phyloP scores from a whole-genome alignment of 805 yeast genomes.

The Vanderwaltozyma tropicalis region DNA sequence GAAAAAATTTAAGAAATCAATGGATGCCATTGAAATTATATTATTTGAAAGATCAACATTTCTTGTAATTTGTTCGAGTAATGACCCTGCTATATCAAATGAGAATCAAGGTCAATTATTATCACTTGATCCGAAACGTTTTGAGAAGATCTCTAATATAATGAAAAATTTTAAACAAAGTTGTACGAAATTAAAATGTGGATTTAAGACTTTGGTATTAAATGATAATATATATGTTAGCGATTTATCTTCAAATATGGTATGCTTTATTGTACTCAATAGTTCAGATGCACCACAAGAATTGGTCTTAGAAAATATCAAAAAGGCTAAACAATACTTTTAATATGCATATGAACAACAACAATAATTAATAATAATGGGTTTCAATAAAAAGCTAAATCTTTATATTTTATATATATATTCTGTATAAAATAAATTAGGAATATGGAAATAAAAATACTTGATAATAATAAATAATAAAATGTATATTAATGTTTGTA shows the following conservation, averaged over 20 bases:
- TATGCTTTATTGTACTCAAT: slow-evolving; percentile 50
- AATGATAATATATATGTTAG: slow-evolving; percentile 47
- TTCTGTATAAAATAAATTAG: neutral
- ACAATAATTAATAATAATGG: too few species aligned
- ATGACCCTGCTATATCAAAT: slow-evolving; percentile 15
- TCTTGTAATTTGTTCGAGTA: slow-evolving; percentile 41
- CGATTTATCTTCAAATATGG: slow-evolving; percentile 49
- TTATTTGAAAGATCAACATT: slow-evolving; percentile 91
- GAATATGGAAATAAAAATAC: neutral
- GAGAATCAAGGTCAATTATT: slow-evolving; percentile 10
- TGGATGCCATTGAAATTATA: slow-evolving; percentile 83
- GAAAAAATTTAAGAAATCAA: slow-evolving; percentile 55
- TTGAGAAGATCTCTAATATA: slow-evolving; percentile 87
- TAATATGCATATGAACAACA: too few species aligned
- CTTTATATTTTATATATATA: too few species aligned
- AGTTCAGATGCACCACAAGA: slow-evolving; percentile 27
- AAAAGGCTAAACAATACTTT: slow-evolving; percentile 35
- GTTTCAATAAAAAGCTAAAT: neutral
- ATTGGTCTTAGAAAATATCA: slow-evolving; percentile 45
- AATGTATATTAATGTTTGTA: too few species aligned
- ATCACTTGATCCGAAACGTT: slow-evolving; percentile 74
- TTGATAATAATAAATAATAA: too few species aligned
- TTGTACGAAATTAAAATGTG: slow-evolving; percentile 75
- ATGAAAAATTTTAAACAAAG: slow-evolving; percentile 92
- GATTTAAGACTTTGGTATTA: slow-evolving; percentile 65